These are phyloP conservation scores for Coemansia sp. DNA, from an alignment of 192 early-diverging fungal genomes.

Conservation along the genomic window DNA sequence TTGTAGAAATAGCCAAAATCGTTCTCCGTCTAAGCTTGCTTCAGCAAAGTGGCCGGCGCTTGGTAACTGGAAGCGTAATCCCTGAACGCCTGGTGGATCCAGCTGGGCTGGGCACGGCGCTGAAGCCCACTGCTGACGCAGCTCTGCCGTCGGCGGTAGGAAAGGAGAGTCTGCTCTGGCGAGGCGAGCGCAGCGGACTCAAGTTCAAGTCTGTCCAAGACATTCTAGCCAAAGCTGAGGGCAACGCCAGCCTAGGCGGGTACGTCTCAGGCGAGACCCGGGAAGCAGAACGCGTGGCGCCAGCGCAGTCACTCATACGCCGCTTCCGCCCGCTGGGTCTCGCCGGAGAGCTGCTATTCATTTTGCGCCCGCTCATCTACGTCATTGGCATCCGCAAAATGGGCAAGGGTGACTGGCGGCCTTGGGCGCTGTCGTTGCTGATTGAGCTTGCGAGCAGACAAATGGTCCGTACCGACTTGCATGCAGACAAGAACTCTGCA, in stretches of 20 bases:
- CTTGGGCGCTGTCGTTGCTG: constrained; percentile 76
- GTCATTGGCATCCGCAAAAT: constrained; percentile 71
- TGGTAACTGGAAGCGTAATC: constrained; percentile 35
- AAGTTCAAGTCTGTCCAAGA: constrained; percentile 43
- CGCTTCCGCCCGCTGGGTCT: constrained; percentile 51
- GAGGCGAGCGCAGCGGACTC: constrained; percentile 51
- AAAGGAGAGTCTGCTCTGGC: constrained; percentile 27
- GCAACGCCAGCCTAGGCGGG: constrained; percentile 20
- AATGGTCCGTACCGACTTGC: constrained; percentile 44
- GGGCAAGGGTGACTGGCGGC: constrained; percentile 72
- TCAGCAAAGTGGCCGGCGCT: constrained; percentile 28
- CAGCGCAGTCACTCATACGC: constrained; percentile 67
- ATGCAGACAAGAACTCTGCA: constrained; percentile 3
- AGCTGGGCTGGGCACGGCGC: constrained; percentile 18
- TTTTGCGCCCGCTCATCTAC: constrained; percentile 82
- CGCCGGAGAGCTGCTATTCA: constrained; percentile 74
- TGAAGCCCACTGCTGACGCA: neutral
- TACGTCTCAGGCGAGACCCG: constrained; percentile 26
- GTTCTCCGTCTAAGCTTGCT: constrained; percentile 35
- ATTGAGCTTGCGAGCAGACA: constrained; percentile 61
- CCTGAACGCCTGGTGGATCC: constrained; percentile 52
- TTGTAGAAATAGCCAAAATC: constrained; percentile 67
- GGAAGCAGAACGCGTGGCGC: constrained; percentile 60
- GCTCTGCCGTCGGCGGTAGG: neutral
- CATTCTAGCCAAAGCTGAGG: constrained; percentile 37